phyloP scores from a whole-genome alignment of 768 basidiomycete genomes.

The Filobasidium floriforme region DNA sequence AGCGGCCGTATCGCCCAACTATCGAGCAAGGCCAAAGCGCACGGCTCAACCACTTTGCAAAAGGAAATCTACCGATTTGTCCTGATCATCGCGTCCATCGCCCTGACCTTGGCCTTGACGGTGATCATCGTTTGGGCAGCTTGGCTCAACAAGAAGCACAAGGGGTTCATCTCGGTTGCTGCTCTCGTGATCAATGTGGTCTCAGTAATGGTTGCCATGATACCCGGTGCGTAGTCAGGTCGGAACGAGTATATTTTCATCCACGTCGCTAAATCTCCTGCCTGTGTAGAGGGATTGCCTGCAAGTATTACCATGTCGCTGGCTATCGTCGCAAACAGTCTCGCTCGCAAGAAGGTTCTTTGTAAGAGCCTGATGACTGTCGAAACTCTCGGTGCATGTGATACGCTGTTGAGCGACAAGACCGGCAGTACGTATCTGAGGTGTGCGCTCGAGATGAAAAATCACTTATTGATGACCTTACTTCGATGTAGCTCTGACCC shows the following conservation, averaged over 20 bases:
- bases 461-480: not conserved
- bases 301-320: slow-evolving; percentile 52
- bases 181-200: slow-evolving; percentile 55
- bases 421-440: slow-evolving; percentile 29
- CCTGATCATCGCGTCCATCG: slow-evolving; percentile 51
- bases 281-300: slow-evolving; percentile 12
- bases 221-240: slow-evolving; percentile 43
- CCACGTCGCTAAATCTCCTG: slow-evolving; percentile 23
- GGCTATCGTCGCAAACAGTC: slow-evolving; percentile 49
- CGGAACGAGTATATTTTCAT: slow-evolving; percentile 44
- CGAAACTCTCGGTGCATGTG: slow-evolving; percentile 60
- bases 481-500: slow-evolving; percentile 47
- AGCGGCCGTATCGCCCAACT: slow-evolving; percentile 54
- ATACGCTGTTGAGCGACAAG: slow-evolving; percentile 57
- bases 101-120: slow-evolving; percentile 48
- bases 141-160: slow-evolving; percentile 42
- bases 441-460: not conserved
- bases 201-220: slow-evolving; percentile 52
- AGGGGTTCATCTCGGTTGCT: slow-evolving; percentile 51
- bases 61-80: slow-evolving; percentile 56
- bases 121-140: slow-evolving; percentile 52
- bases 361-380: slow-evolving; percentile 59
- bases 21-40: slow-evolving; percentile 48
- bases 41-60: slow-evolving; percentile 52
- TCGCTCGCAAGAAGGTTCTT: slow-evolving; percentile 54